phyloP scores from a whole-genome alignment of 306 rosid genomes.

The Amphicarpaea edgeworthii region DNA sequence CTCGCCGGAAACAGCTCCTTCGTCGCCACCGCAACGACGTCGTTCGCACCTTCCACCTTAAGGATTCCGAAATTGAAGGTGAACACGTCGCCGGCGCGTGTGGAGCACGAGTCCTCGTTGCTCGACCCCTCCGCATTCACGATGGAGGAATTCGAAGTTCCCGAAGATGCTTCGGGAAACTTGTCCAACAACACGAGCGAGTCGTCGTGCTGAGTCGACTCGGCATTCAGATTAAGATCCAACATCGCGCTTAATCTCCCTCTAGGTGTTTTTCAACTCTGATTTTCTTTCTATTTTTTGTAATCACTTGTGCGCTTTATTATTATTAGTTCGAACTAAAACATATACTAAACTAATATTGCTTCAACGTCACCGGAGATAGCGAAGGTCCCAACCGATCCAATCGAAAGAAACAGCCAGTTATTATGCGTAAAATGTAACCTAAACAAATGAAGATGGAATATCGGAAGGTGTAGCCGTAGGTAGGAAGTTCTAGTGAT shows the following conservation, averaged over 20 bases:
- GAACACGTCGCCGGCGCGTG: constrained; percentile 71
- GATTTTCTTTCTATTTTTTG: neutral
- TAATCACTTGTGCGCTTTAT: neutral
- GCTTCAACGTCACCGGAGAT: constrained; percentile 43
- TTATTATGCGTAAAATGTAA: constrained; percentile 22
- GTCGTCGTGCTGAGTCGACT: constrained; percentile 58
- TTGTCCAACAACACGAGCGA: constrained; percentile 52
- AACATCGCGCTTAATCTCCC: constrained; percentile 59
- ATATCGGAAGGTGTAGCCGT: constrained; percentile 32
- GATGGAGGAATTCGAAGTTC: constrained; percentile 90
- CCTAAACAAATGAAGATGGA: constrained; percentile 46
- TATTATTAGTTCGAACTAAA: constrained; percentile 1
- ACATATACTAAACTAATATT: constrained; percentile 31
- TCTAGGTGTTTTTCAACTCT: constrained; percentile 43
- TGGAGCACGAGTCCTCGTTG: constrained; percentile 84
- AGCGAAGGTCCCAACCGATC: constrained; percentile 39
- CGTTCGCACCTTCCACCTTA: constrained; percentile 61
- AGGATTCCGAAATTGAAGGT: constrained; percentile 87
- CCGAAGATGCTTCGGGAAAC: constrained; percentile 75
- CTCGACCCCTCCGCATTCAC: constrained; percentile 95
- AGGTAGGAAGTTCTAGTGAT: neutral
- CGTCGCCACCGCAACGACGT: constrained; percentile 35
- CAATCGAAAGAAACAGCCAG: constrained; percentile 30
- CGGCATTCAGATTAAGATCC: constrained; percentile 86
- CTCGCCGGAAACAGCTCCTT: constrained; percentile 78